A percentile compares a stretch with the other conserved stretches of the same genome.
Conservation (phyloP, 352 stramenopile genomes). For the Thalassiosira hispida region DNA sequence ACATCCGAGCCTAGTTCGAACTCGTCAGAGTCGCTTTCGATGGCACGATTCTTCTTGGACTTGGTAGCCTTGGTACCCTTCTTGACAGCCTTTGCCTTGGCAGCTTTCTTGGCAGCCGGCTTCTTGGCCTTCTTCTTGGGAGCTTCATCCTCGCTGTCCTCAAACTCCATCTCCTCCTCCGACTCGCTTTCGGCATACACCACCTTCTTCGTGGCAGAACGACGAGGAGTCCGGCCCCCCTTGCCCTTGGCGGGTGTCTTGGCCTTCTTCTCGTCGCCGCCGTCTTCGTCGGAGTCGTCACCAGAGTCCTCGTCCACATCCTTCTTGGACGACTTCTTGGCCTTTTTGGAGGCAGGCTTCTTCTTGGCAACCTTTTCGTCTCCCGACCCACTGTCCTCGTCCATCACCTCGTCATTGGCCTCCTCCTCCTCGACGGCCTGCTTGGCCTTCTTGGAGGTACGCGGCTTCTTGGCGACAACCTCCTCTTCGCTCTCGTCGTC, state of each 20-base stretch:
- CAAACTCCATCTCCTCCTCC: slow-evolving; percentile 33
- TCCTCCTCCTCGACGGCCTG: too few species aligned
- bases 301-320: neutral
- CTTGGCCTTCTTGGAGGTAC: slow-evolving; percentile 23
- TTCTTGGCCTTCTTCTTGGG: slow-evolving; percentile 14
- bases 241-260: slow-evolving; percentile 8
- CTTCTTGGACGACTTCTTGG: too few species aligned
- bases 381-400: too few species aligned
- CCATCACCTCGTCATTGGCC: too few species aligned
- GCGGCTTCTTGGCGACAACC: slow-evolving; percentile 19
- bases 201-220: slow-evolving; percentile 36
- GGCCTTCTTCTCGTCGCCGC: slow-evolving; percentile 6
- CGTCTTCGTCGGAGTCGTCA: neutral
- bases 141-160: slow-evolving; percentile 13
- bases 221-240: slow-evolving; percentile 4
- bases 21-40: slow-evolving; percentile 34
- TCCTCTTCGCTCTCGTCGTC: neutral
- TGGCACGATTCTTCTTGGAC: slow-evolving; percentile 20
- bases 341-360: neutral
- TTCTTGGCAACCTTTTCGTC: slow-evolving; percentile 16
- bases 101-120: neutral
- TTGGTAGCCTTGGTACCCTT: slow-evolving; percentile 11
- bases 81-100: slow-evolving; percentile 5
- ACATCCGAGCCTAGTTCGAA: slow-evolving; percentile 29
- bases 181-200: slow-evolving; percentile 33